Conservation (phyloP, 2,329 filamentous ascomycete species). For the Graphilbum fragrans region DNA sequence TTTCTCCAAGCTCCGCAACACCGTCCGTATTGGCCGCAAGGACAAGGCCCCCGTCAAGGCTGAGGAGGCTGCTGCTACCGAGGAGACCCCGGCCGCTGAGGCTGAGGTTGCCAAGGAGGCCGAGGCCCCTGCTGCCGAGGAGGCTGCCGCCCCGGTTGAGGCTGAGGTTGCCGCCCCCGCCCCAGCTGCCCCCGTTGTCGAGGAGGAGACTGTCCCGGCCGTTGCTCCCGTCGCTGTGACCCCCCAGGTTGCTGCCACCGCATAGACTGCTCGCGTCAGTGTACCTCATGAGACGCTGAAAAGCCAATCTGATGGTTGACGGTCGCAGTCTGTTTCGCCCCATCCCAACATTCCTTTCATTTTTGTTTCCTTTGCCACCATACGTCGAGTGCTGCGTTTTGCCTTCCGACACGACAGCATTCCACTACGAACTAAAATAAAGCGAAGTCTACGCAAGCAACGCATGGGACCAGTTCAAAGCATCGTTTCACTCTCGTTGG, state of each 20-base stretch:
- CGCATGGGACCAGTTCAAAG: constrained; percentile 1
- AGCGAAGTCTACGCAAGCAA: constrained; percentile 14
- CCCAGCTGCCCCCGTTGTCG: constrained; percentile 15
- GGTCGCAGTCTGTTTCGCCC: constrained; percentile 3
- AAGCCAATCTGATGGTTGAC: constrained; percentile 11
- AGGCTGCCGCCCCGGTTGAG: constrained; percentile 20
- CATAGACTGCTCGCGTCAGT: constrained; percentile 23
- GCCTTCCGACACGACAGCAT: too few relatives aligned
- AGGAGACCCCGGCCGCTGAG: constrained; percentile 16
- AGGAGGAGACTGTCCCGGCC: constrained; percentile 29
- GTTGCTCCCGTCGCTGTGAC: constrained; percentile 20
- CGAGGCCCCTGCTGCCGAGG: constrained; percentile 23
- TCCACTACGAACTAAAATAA: too few relatives aligned
- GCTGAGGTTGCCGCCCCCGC: constrained; percentile 7
- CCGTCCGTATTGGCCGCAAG: constrained; percentile 35
- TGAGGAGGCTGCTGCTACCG: constrained; percentile 14
- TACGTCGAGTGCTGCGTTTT: too few relatives aligned
- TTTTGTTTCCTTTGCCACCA: too few relatives aligned
- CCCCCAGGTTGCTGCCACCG: constrained; percentile 37
- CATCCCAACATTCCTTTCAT: background rate
- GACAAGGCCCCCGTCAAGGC: constrained; percentile 28
- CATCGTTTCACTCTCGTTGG: constrained; percentile 9
- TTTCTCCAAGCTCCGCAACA: constrained; percentile 50
- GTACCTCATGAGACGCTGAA: constrained; percentile 8
- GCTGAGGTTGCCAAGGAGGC: constrained; percentile 14